Evolutionary conservation across 495 filamentous ascomycete genomes (phyloP), one percentile per base, ranked within the genome.

Genomic region (Penicillium canariense): DNA sequence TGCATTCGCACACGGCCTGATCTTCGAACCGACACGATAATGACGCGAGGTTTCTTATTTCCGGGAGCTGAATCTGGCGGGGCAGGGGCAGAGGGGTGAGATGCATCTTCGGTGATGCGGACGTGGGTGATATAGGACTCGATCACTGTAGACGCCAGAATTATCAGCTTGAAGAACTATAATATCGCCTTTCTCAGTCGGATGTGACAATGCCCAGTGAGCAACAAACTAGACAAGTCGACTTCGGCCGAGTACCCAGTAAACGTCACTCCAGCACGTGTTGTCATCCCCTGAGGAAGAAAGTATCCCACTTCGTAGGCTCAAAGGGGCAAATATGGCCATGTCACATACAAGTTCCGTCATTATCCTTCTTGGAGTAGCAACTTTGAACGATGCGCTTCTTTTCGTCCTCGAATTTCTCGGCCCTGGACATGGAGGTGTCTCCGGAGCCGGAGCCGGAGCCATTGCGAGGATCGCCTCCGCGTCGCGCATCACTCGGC

Each of bases 81-180:
- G 35, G 90, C 83, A 43, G 93, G 92, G n/a, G 78, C 74, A 3
- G 90, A 89, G n/a, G 94, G 92, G 67, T 88, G 87, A 15, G 82
- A 78, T 38, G 83, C 83, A 76, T 90, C 95, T 74, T 98, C 94
- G 39, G 80, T 82, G 59, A 98, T 87, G 57, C 85, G 83, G 55
- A 97, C 91, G 68, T 98, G 94, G 7, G 92, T 98, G 58, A 98
- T 98, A 76, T 98, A 98, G 45, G 91, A 96, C 72, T 98, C 94
- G 54, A 85, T 78, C 57, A 89, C 91, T 96, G 63, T 50, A 23
- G 22, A 25, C 22, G 32, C 11, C 46, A 46, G 18, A 30, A 46
- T 35, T 51, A 54, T 69, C 25, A 70, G 58, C 38, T 30, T 12
- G 8, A 43, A 25, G 26, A 34, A 36, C 31, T 26, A 11, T 6